phyloP scores from a whole-genome alignment of 768 basidiomycete genomes.

The Obba rivulosa region DNA sequence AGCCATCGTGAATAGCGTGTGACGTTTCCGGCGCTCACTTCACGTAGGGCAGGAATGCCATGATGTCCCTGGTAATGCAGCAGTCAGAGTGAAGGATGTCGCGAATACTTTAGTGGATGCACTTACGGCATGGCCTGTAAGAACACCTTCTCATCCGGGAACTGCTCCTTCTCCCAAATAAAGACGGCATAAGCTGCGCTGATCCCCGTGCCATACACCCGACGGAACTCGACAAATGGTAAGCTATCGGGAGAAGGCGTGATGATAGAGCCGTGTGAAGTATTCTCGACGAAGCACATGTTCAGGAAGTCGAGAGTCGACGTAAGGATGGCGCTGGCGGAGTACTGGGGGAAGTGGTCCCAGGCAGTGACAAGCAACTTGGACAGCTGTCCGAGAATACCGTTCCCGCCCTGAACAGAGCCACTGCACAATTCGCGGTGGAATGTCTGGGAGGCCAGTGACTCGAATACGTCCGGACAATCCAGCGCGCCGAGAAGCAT shows the following conservation, averaged over 20 bases:
- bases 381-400: not conserved
- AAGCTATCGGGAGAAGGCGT: not conserved
- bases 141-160: slow-evolving; percentile 27
- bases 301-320: not conserved
- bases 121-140: slow-evolving; percentile 35
- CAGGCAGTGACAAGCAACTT: not conserved
- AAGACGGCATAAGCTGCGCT: slow-evolving; percentile 31
- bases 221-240: slow-evolving; percentile 22
- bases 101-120: not conserved
- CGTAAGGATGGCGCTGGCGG: not conserved
- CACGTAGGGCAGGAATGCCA: not conserved
- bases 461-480: not conserved
- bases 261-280: not conserved
- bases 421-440: not conserved
- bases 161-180: slow-evolving; percentile 27
- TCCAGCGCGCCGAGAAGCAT: not conserved
- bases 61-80: not conserved
- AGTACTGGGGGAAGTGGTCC: not conserved
- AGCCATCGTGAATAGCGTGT: no score
- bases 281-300: not conserved
- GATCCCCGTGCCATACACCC: slow-evolving; percentile 24
- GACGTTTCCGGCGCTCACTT: not conserved
- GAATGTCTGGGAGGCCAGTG: not conserved
- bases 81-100: not conserved
- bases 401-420: not conserved